Evolutionary conservation across 108 stramenopile species (phyloP), one percentile per base, ranked within the genome.

Genomic region (Pseudonitzschia multiseries): DNA sequence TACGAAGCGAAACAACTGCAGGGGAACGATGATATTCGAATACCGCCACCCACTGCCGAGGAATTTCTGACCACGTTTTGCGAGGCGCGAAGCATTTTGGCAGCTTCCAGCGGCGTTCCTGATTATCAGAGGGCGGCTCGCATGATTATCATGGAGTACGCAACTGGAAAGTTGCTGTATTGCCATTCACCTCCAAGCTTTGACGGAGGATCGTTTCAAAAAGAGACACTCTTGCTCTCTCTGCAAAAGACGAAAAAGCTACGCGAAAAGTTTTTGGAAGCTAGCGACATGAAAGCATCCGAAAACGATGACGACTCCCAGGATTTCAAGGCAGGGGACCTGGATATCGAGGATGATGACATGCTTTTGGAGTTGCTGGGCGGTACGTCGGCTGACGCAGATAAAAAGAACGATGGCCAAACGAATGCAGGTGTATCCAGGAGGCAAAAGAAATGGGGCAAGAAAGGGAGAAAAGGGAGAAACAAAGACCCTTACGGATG

Each of bases 141-240:
- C 31, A 82, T 96, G 36, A 75, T 99, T 18, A 83, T 99, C 53
- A 95, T 95, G 80, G 99, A 98, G 74, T 99, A 96, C 79, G 95
- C 91, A 26, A 84, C 88, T 61, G 99, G 98, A 52, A 93, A 86
- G 33, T 76, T 99, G 21, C 71, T 98, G 53, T 99, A 92, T 77
- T 95, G 95, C 70, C 96, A 97, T 70, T 70, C 97, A 29, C 99
- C 99, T 18, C 96, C 98, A 17, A 74, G 54, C 22, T 67, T 86
- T 28, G 72, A 78, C 28, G 65, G 84, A 28, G 65, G 26, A 17
- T 76, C 64, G 18, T 95, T 85, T 70, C 80, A 83, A 28, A 75
- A 71, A 26, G 94, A 95, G 69, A 94, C 93, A 2, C 57, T 91
- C 2, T 36, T 41, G 27, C 92, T 88, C 5, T 83, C 92, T 14